These are phyloP conservation scores for Crucibulum laeve DNA, from an alignment of 768 basidiomycete species.

Conservation along the genomic window DNA sequence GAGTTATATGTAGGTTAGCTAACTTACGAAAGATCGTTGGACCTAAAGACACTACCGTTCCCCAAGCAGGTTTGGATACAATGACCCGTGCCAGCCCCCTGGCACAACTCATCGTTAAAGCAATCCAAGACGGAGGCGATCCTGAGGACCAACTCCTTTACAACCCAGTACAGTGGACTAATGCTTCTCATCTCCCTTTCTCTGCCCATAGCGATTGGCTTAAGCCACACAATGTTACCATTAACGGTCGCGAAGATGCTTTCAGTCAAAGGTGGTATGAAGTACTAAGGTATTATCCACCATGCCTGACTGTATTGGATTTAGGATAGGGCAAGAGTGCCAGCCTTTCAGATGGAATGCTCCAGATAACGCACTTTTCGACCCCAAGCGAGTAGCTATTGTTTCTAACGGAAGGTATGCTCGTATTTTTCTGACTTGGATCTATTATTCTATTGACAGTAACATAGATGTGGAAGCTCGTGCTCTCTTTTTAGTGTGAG, in stretches of 20 bases:
- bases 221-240: conserved; percentile 31
- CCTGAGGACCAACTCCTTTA: conserved; percentile 40
- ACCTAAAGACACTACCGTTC: conserved; percentile 44
- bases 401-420: conserved; percentile 52
- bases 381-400: conserved; percentile 43
- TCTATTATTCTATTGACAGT: background rate
- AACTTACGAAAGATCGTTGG: conserved; percentile 37
- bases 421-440: background rate
- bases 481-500: conserved; percentile 42
- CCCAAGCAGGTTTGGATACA: conserved; percentile 53
- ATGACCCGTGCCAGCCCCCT: conserved; percentile 42
- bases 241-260: conserved; percentile 46
- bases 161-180: conserved; percentile 45
- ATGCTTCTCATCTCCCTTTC: conserved; percentile 40
- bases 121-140: conserved; percentile 38
- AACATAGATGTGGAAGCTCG: conserved; percentile 37
- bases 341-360: conserved; percentile 31
- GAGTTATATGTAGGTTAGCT: conserved; percentile 1
- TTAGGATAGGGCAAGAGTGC: conserved; percentile 43
- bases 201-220: conserved; percentile 42
- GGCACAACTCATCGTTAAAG: conserved; percentile 43
- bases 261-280: conserved; percentile 42
- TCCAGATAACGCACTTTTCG: conserved; percentile 43
- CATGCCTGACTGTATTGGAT: background rate
- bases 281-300: background rate